Evolutionary conservation across 139 green algal species (phyloP), one percentile per base, ranked within the genome.

Genomic region (Micractinium conductrix): DNA sequence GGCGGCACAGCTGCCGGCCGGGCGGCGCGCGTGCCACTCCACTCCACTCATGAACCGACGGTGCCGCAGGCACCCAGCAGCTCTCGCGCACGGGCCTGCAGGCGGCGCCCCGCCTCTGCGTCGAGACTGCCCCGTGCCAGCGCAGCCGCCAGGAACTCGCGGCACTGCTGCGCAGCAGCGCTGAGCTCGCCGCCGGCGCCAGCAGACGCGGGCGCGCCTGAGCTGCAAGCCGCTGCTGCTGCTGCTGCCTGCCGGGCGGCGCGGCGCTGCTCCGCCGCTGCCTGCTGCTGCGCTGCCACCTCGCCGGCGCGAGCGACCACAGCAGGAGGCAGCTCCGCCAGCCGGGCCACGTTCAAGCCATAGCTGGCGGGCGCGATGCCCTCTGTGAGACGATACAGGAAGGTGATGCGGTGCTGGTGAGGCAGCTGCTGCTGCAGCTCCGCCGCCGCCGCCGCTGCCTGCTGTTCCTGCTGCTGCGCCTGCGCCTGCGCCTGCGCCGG

Each of bases 291-390:
- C 22, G 42, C 70, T 62, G 87, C 87, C 74, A 69, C 45, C n/a
- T 43, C 50, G 24, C 78, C 78, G 17, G 91, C 91, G 3, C 71
- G 60, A 10, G 43, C 35, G 42, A 94, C 44, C 35, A 94, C 86
- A 9, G 26, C 12, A 4, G 24, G 14, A 2, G 92, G 92, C 78
- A 98, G 80, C n/a, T 92, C 85, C 28, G 95, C 94, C 91, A 98
- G 90, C 63, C 91, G 80, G 7, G 96, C 96, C 30, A 98, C 95
- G 78, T 98, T 97, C 16, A 99, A 88, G 8, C 96, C 96, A 84
- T 96, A 99, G 79, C 82, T 93, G 53, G 88, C 86, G 19, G 93
- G 89, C 24, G 95, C 95, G 12, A 97, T 86, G 8, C 93, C 93
- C 37, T 86, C 78, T 24, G 80, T 79, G 68, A 98, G 82, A 87